Evolutionary conservation across 2,329 filamentous ascomycete species (phyloP).

Genomic region (Epichloe hybrida): DNA sequence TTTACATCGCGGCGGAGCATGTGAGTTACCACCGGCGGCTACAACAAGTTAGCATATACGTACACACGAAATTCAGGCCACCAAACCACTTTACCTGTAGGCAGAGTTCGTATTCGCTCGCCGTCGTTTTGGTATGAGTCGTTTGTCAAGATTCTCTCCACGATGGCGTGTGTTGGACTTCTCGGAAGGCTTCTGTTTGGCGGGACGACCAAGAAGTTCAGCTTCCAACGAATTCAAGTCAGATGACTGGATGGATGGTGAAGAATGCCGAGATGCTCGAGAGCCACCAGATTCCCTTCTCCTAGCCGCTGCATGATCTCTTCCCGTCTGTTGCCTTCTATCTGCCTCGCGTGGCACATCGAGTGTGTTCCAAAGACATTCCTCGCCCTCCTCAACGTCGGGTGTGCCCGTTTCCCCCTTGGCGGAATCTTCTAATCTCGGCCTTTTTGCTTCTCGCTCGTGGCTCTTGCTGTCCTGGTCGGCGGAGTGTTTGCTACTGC

Average conservation of each 20-base stretch:
- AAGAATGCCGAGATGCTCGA: conserved; percentile 16
- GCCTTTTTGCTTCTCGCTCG: not conserved
- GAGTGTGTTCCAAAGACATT: conserved; percentile 7
- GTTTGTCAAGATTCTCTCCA: conserved; percentile 7
- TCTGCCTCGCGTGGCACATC: conserved; percentile 6
- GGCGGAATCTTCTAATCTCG: not conserved
- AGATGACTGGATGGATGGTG: conserved; percentile 20
- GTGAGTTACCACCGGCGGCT: conserved; percentile 23
- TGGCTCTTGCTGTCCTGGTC: not conserved
- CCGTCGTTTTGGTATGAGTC: conserved; percentile 17
- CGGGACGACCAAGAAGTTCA: conserved; percentile 22
- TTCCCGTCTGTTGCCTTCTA: conserved; percentile 1
- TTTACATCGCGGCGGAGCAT: not conserved
- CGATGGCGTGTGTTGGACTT: conserved; percentile 11
- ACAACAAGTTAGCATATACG: conserved; percentile 2
- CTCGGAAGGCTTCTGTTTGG: conserved; percentile 17
- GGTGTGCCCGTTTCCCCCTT: conserved; percentile 13
- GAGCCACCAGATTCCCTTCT: conserved; percentile 12
- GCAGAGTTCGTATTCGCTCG: conserved; percentile 23
- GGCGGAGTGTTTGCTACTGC: not conserved
- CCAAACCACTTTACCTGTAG: conserved; percentile 19
- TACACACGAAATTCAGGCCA: not conserved
- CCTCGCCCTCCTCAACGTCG: conserved; percentile 14
- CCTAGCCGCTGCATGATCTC: not conserved
- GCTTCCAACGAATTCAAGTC: conserved; percentile 26